Evolutionary conservation across 73 alveolate species (phyloP).

Genomic region (Tetrahymena borealis): DNA sequence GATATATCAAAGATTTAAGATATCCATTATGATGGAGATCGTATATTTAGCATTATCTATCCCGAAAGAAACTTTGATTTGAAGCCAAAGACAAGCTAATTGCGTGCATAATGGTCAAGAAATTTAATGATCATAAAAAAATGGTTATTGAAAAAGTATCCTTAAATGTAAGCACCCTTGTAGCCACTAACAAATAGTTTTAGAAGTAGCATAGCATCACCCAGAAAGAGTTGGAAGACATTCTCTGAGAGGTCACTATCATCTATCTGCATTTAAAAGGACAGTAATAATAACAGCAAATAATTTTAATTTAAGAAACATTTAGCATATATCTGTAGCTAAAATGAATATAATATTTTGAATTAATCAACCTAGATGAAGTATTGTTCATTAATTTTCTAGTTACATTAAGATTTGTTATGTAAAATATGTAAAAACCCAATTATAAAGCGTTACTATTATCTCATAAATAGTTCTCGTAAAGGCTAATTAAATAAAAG

Average conservation of each 20-base stretch:
- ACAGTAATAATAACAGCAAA: background rate
- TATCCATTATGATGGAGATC: background rate
- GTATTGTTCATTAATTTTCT: too few relatives aligned
- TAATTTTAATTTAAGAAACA: too few relatives aligned
- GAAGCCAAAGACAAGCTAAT: background rate
- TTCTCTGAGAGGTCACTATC: background rate
- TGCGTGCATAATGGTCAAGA: background rate
- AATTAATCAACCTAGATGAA: too few relatives aligned
- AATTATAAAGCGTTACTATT: too few relatives aligned
- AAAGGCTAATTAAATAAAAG: too few relatives aligned
- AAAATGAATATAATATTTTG: too few relatives aligned
- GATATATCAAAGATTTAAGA: background rate
- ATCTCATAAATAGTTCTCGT: too few relatives aligned
- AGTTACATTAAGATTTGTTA: too few relatives aligned
- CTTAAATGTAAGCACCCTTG: background rate
- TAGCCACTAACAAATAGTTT: background rate
- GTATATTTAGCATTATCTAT: background rate
- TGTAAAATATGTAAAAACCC: too few relatives aligned
- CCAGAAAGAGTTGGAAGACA: background rate
- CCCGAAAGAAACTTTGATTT: background rate
- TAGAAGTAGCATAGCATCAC: background rate
- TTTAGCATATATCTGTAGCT: too few relatives aligned
- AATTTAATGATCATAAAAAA: background rate
- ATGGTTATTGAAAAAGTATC: background rate
- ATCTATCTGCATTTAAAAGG: background rate